Evolutionary conservation across 2,329 filamentous ascomycete species (phyloP), one percentile per base, ranked within the genome.

Genomic region (Xylaria sp.): DNA sequence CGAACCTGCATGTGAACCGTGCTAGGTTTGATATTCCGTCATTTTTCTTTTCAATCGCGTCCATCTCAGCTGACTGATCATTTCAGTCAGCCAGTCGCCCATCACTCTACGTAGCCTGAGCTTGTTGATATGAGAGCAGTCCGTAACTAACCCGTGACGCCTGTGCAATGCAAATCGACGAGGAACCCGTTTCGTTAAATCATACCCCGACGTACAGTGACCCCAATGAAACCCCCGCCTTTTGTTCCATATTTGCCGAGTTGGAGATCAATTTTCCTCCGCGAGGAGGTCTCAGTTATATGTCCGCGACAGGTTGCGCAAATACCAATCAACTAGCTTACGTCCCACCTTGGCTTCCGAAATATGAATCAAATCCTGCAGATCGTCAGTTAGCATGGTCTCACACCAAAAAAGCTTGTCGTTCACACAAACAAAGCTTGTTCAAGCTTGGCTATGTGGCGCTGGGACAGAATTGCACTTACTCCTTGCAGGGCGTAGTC

Each of bases 321-420:
- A 89, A 83, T 99, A 99, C 96, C 96, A 99, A 84, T 99, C 96
- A 74, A 99, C 95, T 78, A 99, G 86, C 85, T 96, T 97, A 78
- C 96, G 90, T 80, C 96, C 96, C 69, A 98, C 94, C 91, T 99
- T 99, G 75, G 95, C 95, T 85, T 99, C 96, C 68, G 95, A 98
- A 76, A 99, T 96, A 84, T 99, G 96, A 81, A 99, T 99, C 78
- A 99, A 85, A 81, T 99, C 95, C 92, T 94, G 76, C 61, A 62
- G 28, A 20, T 63, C 55, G 41, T 59, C 55, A 44, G 73, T 80
- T 72, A 80, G 77, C 63, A 74, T 25, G 55, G 52, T 67, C 66
- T 13, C 57, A 68, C 58, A 64, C 70, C 60, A 50, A 59, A 74
- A 74, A 77, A 74, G 72, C 72, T 77, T 74, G 72, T 74, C 66